phyloP scores from a whole-genome alignment of 768 basidiomycete species.

The Cyathus striatus region DNA sequence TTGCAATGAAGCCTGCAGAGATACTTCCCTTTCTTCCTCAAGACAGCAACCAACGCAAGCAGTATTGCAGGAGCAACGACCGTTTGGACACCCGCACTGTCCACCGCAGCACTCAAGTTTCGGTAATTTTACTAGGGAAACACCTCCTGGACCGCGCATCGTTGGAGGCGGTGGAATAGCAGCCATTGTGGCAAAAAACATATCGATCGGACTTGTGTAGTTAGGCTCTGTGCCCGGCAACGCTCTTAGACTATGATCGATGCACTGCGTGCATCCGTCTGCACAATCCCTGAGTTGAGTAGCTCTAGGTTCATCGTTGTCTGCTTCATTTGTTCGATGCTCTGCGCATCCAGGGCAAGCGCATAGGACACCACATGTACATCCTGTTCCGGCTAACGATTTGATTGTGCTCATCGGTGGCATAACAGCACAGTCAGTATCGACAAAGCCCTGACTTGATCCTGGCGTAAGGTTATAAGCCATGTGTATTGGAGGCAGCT shows the following conservation, averaged over 20 bases:
- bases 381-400: constrained; percentile 63
- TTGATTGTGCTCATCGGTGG: constrained; percentile 55
- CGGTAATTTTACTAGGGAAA: constrained; percentile 51
- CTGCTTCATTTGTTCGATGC: constrained; percentile 54
- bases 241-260: constrained; percentile 40
- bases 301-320: constrained; percentile 25
- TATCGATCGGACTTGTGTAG: constrained; percentile 40
- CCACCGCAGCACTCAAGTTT: constrained; percentile 68
- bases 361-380: constrained; percentile 66
- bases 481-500: constrained; percentile 45
- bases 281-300: constrained; percentile 32
- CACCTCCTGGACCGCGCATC: constrained; percentile 28
- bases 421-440: constrained; percentile 51
- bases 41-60: constrained; percentile 52
- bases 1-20: background rate
- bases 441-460: constrained; percentile 11
- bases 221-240: constrained; percentile 7
- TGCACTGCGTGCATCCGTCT: constrained; percentile 58
- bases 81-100: constrained; percentile 50
- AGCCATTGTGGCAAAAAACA: constrained; percentile 56
- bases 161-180: constrained; percentile 67
- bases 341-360: constrained; percentile 70
- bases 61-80: constrained; percentile 49
- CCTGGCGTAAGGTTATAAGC: constrained; percentile 17
- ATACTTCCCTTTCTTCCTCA: constrained; percentile 10